Conservation (phyloP, 257 asterid genomes). For the Nyctanthes arbortristis region DNA sequence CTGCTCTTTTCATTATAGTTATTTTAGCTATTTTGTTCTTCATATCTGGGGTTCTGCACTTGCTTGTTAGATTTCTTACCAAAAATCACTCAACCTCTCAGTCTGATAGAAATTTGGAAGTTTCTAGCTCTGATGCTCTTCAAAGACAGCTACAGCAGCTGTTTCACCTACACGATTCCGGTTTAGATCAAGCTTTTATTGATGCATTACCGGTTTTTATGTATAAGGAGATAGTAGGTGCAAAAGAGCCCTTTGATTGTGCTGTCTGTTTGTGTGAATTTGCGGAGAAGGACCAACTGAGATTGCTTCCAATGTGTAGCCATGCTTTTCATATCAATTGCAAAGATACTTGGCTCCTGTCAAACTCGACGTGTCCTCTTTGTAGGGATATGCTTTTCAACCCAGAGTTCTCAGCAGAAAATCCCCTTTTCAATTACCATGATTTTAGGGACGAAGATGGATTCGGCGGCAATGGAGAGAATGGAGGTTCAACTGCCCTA, state of each 20-base stretch:
- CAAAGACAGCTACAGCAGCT: constrained; percentile 93
- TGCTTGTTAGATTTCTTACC: constrained; percentile 85
- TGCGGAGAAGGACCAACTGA: constrained; percentile 66
- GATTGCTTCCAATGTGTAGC: constrained; percentile 87
- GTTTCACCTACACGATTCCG: constrained; percentile 84
- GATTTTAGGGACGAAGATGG: constrained; percentile 71
- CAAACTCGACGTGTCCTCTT: constrained; percentile 93
- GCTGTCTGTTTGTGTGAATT: constrained; percentile 93
- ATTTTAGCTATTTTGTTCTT: constrained; percentile 82
- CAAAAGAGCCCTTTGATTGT: constrained; percentile 90
- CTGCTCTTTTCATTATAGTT: constrained; percentile 78
- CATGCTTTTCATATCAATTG: constrained; percentile 92
- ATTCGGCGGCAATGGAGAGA: constrained; percentile 37
- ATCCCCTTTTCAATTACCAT: constrained; percentile 72
- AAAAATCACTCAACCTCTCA: constrained; percentile 73
- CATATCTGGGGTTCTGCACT: constrained; percentile 89
- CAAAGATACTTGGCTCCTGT: constrained; percentile 93
- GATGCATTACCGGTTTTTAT: constrained; percentile 85
- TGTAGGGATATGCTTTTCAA: constrained; percentile 76
- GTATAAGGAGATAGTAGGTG: constrained; percentile 79
- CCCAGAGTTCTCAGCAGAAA: constrained; percentile 74
- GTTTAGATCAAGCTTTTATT: constrained; percentile 85
- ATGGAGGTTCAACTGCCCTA: constrained; percentile 38
- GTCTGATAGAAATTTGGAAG: constrained; percentile 53
- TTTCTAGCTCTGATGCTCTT: constrained; percentile 66